phyloP scores from a whole-genome alignment of 2,329 filamentous ascomycete genomes.

The Nemania sp. region DNA sequence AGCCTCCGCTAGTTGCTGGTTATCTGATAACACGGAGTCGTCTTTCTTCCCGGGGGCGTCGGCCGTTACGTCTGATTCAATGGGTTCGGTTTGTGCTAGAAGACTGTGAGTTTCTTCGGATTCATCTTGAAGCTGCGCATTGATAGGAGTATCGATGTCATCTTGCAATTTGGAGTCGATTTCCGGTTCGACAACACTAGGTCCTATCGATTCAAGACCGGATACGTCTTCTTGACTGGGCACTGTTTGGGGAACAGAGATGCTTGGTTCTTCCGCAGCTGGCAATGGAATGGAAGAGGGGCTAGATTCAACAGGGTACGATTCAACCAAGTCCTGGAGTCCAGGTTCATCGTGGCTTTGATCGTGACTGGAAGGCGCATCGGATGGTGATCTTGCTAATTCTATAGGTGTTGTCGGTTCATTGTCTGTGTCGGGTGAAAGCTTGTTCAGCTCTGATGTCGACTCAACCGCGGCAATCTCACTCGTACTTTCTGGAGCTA shows the following conservation, averaged over 20 bases:
- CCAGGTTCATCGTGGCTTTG: background rate
- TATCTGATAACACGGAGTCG: background rate
- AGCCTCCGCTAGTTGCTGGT: background rate
- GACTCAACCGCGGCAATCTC: slow-evolving; percentile 15
- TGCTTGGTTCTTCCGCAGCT: slow-evolving; percentile 3
- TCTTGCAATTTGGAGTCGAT: background rate
- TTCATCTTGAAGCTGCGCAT: background rate
- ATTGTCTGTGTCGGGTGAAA: background rate
- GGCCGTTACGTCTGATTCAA: background rate
- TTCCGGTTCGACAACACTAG: background rate
- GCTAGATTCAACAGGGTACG: background rate
- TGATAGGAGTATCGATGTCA: background rate
- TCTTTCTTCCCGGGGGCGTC: background rate
- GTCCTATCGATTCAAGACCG: background rate
- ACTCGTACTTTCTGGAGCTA: slow-evolving; percentile 13
- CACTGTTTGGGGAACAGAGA: background rate
- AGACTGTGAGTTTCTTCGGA: background rate
- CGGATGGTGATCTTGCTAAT: background rate
- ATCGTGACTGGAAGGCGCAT: background rate
- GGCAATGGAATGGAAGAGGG: slow-evolving; percentile 17
- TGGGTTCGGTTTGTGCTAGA: background rate
- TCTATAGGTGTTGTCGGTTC: background rate
- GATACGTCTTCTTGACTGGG: background rate
- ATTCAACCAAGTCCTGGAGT: background rate
- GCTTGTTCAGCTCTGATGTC: slow-evolving; percentile 19